Conservation (phyloP, 1,139 yeast genomes). For the Diutina rugosa region DNA sequence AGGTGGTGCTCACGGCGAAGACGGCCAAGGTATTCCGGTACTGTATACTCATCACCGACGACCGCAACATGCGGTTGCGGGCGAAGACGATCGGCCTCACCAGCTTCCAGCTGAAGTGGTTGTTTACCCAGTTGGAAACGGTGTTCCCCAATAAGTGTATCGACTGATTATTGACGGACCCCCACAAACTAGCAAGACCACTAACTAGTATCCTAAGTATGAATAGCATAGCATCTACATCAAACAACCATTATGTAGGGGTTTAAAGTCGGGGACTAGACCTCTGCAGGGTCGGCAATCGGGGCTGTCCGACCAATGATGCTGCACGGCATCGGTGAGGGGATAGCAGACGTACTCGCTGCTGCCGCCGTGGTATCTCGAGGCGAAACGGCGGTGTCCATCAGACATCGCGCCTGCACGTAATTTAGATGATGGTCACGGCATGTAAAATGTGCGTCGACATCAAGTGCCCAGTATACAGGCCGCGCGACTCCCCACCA, state of each 20-base stretch:
- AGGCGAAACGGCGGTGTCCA: neutral
- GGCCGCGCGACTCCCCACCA: no score
- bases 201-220: conserved; percentile 6
- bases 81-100: conserved; percentile 48
- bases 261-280: neutral
- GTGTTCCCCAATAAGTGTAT: conserved; percentile 27
- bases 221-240: neutral
- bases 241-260: neutral
- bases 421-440: neutral
- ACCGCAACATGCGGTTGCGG: conserved; percentile 55
- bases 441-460: neutral
- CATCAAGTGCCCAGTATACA: no score
- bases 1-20: conserved; percentile 16
- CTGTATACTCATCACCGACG: conserved; percentile 59
- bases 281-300: neutral
- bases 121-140: conserved; percentile 38
- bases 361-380: neutral
- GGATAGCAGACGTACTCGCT: neutral
- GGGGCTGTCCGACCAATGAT: neutral
- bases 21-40: conserved; percentile 34
- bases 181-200: no score
- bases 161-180: conserved; percentile 10
- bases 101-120: conserved; percentile 49
- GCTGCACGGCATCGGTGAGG: neutral
- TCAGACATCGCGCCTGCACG: neutral